phyloP scores from a whole-genome alignment of 495 filamentous ascomycete species.

The Stereocaulon alpinum region DNA sequence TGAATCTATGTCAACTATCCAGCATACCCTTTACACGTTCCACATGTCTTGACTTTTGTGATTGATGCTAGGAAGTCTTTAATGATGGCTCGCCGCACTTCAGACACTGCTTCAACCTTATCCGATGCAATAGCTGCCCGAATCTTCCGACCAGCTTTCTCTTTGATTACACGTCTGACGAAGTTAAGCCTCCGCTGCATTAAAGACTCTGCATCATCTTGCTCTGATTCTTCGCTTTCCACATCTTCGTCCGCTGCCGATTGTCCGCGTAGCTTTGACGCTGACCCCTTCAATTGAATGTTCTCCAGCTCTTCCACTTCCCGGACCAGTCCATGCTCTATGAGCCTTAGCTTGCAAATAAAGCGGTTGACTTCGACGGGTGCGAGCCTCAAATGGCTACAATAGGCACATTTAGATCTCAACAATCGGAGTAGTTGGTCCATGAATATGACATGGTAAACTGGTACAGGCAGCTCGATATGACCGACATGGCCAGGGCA shows the following conservation, averaged over 20 bases:
- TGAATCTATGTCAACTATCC: neutral
- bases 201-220: slow-evolving; percentile 50
- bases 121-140: slow-evolving; percentile 43
- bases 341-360: slow-evolving; percentile 73
- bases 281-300: slow-evolving; percentile 30
- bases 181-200: slow-evolving; percentile 57
- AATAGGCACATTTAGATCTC: slow-evolving; percentile 80
- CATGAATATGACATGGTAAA: slow-evolving; percentile 91
- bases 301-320: slow-evolving; percentile 60
- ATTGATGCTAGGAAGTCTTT: slow-evolving; percentile 72
- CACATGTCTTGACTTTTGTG: slow-evolving; percentile 52
- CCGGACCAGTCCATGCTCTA: slow-evolving; percentile 72
- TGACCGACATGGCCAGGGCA: slow-evolving; percentile 94
- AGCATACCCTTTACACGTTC: slow-evolving; percentile 50
- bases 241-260: slow-evolving; percentile 26
- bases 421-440: slow-evolving; percentile 78
- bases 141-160: slow-evolving; percentile 35
- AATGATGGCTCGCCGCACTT: slow-evolving; percentile 61
- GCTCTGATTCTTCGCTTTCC: slow-evolving; percentile 38
- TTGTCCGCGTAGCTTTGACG: slow-evolving; percentile 6
- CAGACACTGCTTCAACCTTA: slow-evolving; percentile 72
- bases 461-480: slow-evolving; percentile 82
- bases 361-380: slow-evolving; percentile 63
- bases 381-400: slow-evolving; percentile 67
- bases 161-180: slow-evolving; percentile 54